Base-by-base conservation (phyloP, 2,329 filamentous ascomycete species). In the Cladosporium sp. region DNA sequence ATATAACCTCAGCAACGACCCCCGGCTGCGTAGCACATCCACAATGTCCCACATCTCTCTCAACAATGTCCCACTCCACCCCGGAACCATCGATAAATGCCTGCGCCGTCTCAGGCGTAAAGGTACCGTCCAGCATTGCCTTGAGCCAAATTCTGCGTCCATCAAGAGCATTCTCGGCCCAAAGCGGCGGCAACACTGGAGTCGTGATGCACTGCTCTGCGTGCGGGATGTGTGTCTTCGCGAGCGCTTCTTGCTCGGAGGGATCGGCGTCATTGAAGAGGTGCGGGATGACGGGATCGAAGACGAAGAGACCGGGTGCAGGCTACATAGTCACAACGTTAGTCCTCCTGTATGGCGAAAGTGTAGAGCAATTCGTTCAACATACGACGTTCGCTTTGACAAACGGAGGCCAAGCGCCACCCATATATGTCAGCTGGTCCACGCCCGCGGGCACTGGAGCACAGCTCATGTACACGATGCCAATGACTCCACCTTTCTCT, bases 31-130 rank as follows among this genome's bases (percentile, higher is more conserved):
- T 50, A 33, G 66, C 65, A 44, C 67, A 69, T 7, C 59, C 67
- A 52, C 63, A 67, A 62, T 67, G 67, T 14, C 67, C 67, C 5
- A 58, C 64, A 14, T 67, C 63, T 53, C 66, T 50, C 57, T 69
- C 67, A 33, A 58, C 63, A 28, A 67, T 23, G 4, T 66, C 67
- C 66, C 66, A 69, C n/a, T 66, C 52, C n/a, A 67, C 61, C 1
- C 66, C 64, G 4, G 57, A 64, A 0, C 61, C 64, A 44, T 65
- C 49, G 37, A 69, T 61, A 14, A 67, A 67, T n/a, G 56, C 44
- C 35, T 55, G 44, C 63, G 65, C 65, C 6, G 52, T 40, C 26
- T 60, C 65, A 37, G 65, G 52, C 12, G 67, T 33, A 21, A 68
- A 68, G 2, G 60, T 60, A 6, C n/a, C 40, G 35, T 68, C 67